Conservation (phyloP, 2,329 filamentous ascomycete genomes). For the Dothidotthia symphoricarpi region DNA sequence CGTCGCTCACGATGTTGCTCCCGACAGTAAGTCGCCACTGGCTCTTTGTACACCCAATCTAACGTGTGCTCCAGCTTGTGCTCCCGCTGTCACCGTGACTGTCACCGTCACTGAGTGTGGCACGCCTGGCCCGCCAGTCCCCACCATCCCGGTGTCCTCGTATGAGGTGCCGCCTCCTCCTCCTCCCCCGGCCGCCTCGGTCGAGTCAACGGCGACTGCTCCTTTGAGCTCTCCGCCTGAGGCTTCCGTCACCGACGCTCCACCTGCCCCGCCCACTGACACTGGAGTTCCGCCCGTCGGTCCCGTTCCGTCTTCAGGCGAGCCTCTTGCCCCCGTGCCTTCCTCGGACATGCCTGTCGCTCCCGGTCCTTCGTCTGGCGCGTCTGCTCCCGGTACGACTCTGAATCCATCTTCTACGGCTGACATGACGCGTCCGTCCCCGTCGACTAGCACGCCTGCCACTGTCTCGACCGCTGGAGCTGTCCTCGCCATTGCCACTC, state of each 20-base stretch:
- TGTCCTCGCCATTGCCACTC: slow-evolving; percentile 19
- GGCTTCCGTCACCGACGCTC: slow-evolving; percentile 5
- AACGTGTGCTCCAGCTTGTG: slow-evolving; percentile 12
- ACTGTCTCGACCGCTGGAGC: slow-evolving; percentile 18
- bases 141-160: slow-evolving; percentile 11
- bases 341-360: slow-evolving; percentile 3
- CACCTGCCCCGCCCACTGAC: slow-evolving; percentile 8
- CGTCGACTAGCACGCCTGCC: slow-evolving; percentile 5
- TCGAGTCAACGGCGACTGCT: slow-evolving; percentile 15
- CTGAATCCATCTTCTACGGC: slow-evolving; percentile 12
- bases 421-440: slow-evolving; percentile 7
- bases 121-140: slow-evolving; percentile 9
- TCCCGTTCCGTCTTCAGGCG: slow-evolving; percentile 3
- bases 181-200: slow-evolving; percentile 10
- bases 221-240: slow-evolving; percentile 10
- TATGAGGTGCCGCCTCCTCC: slow-evolving; percentile 7
- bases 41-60: slow-evolving; percentile 8
- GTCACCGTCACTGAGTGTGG: slow-evolving; percentile 27
- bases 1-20: slow-evolving; percentile 13
- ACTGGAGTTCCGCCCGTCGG: slow-evolving; percentile 5
- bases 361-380: slow-evolving; percentile 6
- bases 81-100: slow-evolving; percentile 24
- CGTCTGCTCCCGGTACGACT: slow-evolving; percentile 6
- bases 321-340: slow-evolving; percentile 2
- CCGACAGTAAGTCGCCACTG: slow-evolving; percentile 12